These are phyloP conservation scores for Blastocystis sp. DNA, from an alignment of 352 stramenopile species.

Conservation along the genomic window DNA sequence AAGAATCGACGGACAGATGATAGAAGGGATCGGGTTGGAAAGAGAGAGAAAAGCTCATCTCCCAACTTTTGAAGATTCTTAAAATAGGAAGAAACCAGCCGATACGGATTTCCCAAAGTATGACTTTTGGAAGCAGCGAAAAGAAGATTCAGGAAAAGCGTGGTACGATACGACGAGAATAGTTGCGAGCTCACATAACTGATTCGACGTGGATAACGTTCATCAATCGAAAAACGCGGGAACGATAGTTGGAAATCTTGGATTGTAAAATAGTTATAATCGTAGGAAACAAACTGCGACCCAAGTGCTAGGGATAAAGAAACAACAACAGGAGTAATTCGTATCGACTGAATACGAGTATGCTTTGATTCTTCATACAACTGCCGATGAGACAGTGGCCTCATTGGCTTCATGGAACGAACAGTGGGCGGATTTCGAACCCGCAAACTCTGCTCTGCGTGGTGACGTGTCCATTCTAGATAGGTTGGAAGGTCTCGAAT, in stretches of 20 bases:
- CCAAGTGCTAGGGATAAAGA: background rate
- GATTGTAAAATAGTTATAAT: background rate
- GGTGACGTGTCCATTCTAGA: background rate
- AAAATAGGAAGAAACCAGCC: background rate
- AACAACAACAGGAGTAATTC: background rate
- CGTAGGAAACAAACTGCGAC: background rate
- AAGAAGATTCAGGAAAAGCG: background rate
- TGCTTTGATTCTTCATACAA: constrained; percentile 12
- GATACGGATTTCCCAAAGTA: background rate
- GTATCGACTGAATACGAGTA: background rate
- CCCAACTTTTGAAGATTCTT: background rate
- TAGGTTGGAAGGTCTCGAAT: background rate
- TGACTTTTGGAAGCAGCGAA: background rate
- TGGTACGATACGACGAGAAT: background rate
- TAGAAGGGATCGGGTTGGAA: background rate
- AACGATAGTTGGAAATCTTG: background rate
- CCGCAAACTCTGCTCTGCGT: background rate
- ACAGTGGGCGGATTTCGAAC: background rate
- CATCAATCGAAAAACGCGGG: background rate
- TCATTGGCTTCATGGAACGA: background rate
- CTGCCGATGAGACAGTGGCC: background rate
- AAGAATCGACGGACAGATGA: background rate
- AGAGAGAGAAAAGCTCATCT: background rate
- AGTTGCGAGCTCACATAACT: background rate
- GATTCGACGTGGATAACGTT: background rate